These are phyloP conservation scores for Scedosporium dehoogii DNA, from an alignment of 2,329 filamentous ascomycete species.

Conservation along the genomic window DNA sequence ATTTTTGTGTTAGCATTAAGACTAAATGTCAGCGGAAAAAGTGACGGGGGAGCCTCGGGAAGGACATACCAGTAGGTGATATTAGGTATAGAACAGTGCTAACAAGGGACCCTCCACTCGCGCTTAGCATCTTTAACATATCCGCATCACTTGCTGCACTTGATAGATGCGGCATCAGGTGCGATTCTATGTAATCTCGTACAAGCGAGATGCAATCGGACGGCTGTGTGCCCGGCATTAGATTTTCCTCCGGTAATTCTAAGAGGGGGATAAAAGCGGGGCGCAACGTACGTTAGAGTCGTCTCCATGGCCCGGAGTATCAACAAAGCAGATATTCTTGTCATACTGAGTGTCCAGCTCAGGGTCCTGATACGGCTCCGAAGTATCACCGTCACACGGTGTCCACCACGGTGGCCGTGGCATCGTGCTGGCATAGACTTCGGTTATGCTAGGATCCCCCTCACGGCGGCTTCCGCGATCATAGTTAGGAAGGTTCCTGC, in stretches of 20 bases:
- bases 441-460: slow-evolving; percentile 33
- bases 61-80: slow-evolving; percentile 48
- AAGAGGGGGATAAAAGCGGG: not conserved
- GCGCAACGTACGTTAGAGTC: slow-evolving; percentile 11
- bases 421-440: slow-evolving; percentile 71
- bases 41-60: slow-evolving; percentile 23
- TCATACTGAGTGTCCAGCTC: slow-evolving; percentile 62
- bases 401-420: slow-evolving; percentile 88
- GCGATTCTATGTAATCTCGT: slow-evolving; percentile 59
- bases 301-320: slow-evolving; percentile 48
- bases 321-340: slow-evolving; percentile 87
- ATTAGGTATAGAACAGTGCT: slow-evolving; percentile 81
- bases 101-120: slow-evolving; percentile 72
- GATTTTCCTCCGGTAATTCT: not conserved
- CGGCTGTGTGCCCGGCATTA: slow-evolving; percentile 12
- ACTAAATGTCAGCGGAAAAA: not conserved
- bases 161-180: slow-evolving; percentile 29
- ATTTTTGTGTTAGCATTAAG: not conserved
- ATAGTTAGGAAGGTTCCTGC: slow-evolving; percentile 6
- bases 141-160: slow-evolving; percentile 35
- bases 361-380: slow-evolving; percentile 33
- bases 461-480: slow-evolving; percentile 4
- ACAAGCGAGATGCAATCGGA: slow-evolving; percentile 52
- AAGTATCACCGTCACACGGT: slow-evolving; percentile 51
- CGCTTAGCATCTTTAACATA: slow-evolving; percentile 66